Evolutionary conservation across 345 rosid genomes (phyloP).

Genomic region (Nephelium lappaceum): DNA sequence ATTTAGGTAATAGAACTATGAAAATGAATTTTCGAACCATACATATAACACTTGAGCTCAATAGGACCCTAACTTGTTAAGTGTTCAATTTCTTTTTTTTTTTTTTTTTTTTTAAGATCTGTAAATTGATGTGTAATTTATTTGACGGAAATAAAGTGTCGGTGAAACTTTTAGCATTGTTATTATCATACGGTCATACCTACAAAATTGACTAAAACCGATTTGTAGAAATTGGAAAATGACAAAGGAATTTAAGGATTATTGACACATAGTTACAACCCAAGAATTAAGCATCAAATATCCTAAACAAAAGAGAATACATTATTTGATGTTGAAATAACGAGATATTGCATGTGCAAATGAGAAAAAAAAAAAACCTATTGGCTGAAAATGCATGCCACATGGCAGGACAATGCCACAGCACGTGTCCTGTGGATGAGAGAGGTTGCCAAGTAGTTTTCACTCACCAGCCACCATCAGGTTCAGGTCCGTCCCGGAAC

Average conservation of each 20-base stretch:
- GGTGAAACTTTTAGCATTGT: neutral
- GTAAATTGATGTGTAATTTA: neutral
- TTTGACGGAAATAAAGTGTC: neutral
- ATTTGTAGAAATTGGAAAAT: neutral
- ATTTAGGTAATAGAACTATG: too few species aligned
- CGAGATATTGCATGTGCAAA: conserved; percentile 41
- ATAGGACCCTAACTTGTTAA: too few species aligned
- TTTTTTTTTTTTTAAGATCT: too few species aligned
- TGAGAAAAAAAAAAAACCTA: conserved; percentile 23
- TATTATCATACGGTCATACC: too few species aligned
- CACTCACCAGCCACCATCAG: conserved; percentile 14
- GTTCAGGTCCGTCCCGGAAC: neutral
- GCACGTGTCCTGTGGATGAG: conserved; percentile 33
- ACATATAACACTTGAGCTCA: too few species aligned
- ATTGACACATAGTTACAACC: neutral
- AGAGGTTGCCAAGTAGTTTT: conserved; percentile 35
- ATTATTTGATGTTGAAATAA: conserved; percentile 27
- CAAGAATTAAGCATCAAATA: conserved; percentile 5
- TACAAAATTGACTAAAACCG: neutral
- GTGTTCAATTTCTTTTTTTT: too few species aligned
- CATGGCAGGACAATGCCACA: conserved; percentile 23
- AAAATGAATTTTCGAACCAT: too few species aligned
- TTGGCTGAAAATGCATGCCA: conserved; percentile 27
- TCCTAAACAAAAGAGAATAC: neutral
- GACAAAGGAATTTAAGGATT: neutral